Evolutionary conservation across 164 flowering plant genomes (phyloP).

Genomic region (Hamamelis virginiana): DNA sequence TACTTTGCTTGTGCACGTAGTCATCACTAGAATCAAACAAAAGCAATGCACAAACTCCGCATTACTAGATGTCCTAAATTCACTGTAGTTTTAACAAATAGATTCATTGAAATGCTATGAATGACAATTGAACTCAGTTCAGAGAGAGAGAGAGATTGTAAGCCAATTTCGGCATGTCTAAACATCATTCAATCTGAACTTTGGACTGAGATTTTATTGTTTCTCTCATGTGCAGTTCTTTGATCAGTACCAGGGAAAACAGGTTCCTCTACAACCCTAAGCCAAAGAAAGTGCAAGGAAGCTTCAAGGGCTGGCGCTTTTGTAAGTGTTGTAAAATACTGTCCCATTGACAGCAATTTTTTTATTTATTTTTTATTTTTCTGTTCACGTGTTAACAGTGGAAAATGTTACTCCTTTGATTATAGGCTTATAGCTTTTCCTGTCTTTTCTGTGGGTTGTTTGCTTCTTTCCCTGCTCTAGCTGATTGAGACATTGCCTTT

Average conservation of each 20-base stretch:
- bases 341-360: no score
- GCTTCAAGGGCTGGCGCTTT: not conserved
- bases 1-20: no score
- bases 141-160: no score
- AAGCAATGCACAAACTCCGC: no score
- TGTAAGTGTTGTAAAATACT: constrained; percentile 15
- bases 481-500: not conserved
- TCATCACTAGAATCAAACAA: no score
- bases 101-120: no score
- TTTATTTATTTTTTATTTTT: not conserved
- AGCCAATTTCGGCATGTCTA: not conserved
- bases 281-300: constrained; percentile 5
- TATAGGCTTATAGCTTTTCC: no score
- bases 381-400: constrained; percentile 3
- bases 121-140: no score
- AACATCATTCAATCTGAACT: not conserved
- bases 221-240: constrained; percentile 34
- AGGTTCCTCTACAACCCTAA: constrained; percentile 43
- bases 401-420: not conserved
- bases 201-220: not conserved
- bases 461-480: not conserved
- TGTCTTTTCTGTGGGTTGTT: no score
- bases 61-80: no score
- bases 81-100: no score
- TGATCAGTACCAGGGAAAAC: constrained; percentile 46